Conservation (phyloP, 2,329 filamentous ascomycete species). For the Zymoseptoria tritici region DNA sequence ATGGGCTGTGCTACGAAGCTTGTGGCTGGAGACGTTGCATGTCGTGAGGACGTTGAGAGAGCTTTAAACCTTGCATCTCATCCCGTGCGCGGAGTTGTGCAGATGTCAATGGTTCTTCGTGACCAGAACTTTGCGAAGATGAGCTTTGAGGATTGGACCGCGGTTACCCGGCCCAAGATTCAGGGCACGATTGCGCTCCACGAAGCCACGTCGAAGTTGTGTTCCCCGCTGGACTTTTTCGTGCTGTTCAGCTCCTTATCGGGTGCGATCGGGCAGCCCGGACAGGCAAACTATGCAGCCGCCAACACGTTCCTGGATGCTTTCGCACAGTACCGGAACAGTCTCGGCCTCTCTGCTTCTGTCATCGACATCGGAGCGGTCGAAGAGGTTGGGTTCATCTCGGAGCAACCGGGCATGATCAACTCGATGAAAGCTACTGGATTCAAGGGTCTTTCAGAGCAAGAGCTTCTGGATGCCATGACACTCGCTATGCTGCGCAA, state of each 20-base stretch:
- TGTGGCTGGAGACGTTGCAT: neutral
- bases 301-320: slow-evolving; percentile 33
- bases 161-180: slow-evolving; percentile 3
- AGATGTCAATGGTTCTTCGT: slow-evolving; percentile 6
- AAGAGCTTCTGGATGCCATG: too few relatives aligned
- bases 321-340: slow-evolving; percentile 32
- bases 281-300: slow-evolving; percentile 52
- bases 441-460: too few relatives aligned
- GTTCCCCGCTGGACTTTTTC: slow-evolving; percentile 34
- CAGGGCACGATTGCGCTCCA: slow-evolving; percentile 18
- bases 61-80: neutral
- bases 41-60: slow-evolving; percentile 1
- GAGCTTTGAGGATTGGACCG: slow-evolving; percentile 4
- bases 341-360: slow-evolving; percentile 37
- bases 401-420: too few relatives aligned
- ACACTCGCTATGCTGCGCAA: too few relatives aligned
- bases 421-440: too few relatives aligned
- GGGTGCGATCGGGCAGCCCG: slow-evolving; percentile 49
- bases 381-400: slow-evolving; percentile 34
- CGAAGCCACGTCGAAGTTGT: slow-evolving; percentile 22
- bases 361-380: slow-evolving; percentile 49
- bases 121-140: slow-evolving; percentile 5
- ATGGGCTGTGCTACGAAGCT: neutral
- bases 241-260: slow-evolving; percentile 35
- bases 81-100: slow-evolving; percentile 6